Percentiles rank a stretch among this genome's conserved stretches.
These are phyloP conservation scores for Dothidotthia symphoricarpi DNA, from an alignment of 2,329 filamentous ascomycete genomes.

Conservation along the genomic window DNA sequence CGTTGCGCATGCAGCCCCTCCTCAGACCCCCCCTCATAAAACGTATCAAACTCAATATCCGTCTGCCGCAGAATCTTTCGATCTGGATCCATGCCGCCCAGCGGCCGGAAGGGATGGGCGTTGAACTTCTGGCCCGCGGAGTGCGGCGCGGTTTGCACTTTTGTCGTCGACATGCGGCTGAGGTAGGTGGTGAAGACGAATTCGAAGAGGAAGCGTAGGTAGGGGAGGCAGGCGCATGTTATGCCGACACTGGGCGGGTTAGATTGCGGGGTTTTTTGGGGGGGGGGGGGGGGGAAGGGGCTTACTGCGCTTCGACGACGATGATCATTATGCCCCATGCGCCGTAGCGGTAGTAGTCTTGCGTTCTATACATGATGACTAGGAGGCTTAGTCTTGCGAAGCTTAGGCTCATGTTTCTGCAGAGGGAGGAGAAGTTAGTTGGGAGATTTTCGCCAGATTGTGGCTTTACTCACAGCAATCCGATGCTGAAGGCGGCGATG, in stretches of 20 bases:
- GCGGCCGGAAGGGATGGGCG: slow-evolving; percentile 2
- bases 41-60: slow-evolving; percentile 5
- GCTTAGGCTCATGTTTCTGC: slow-evolving; percentile 7
- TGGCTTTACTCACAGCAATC: slow-evolving; percentile 8
- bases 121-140: slow-evolving; percentile 1
- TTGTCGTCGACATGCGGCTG: slow-evolving; percentile 1
- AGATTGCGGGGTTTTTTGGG: too few species aligned
- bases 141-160: slow-evolving; percentile 4
- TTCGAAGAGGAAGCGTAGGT: slow-evolving; percentile 8
- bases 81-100: background rate
- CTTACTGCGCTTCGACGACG: slow-evolving; percentile 8
- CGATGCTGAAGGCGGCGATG: slow-evolving; percentile 12
- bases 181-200: slow-evolving; percentile 6
- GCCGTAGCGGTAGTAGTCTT: slow-evolving; percentile 9
- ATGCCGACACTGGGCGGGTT: slow-evolving; percentile 2
- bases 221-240: slow-evolving; percentile 7
- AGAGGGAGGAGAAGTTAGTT: background rate
- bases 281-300: background rate
- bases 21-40: slow-evolving; percentile 1
- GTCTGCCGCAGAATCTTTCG: slow-evolving; percentile 3
- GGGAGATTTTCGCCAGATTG: background rate
- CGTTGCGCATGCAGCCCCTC: slow-evolving; percentile 1
- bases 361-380: slow-evolving; percentile 9
- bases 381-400: slow-evolving; percentile 10
- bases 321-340: slow-evolving; percentile 10